Percentiles rank a stretch among this genome's conserved stretches.
Evolutionary conservation across 345 rosid species (phyloP).

Genomic region (Populus ilicifolia): DNA sequence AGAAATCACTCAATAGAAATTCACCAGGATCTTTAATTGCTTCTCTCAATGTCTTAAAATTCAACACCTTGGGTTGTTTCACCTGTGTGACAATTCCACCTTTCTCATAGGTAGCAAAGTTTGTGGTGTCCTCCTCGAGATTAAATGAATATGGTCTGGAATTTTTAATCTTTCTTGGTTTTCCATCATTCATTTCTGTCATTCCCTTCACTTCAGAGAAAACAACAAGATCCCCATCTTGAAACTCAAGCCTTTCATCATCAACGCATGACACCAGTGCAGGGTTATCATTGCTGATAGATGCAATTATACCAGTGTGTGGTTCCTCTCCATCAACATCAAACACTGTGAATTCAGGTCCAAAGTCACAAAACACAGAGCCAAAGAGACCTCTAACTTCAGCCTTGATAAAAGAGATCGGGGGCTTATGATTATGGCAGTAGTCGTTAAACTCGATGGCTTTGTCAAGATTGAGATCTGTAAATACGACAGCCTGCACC

Average conservation of each 20-base stretch:
- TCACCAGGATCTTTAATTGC: conserved; percentile 92
- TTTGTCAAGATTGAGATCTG: conserved; percentile 65
- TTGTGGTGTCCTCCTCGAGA: conserved; percentile 83
- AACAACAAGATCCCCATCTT: conserved; percentile 91
- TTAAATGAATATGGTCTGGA: conserved; percentile 82
- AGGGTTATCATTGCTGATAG: conserved; percentile 81
- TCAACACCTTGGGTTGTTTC: conserved; percentile 79
- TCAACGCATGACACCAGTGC: conserved; percentile 91
- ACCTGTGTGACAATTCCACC: conserved; percentile 98
- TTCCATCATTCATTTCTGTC: conserved; percentile 93
- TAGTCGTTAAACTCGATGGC: conserved; percentile 81
- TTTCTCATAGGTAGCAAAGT: conserved; percentile 57
- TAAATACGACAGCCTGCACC: conserved; percentile 85
- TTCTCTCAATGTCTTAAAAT: conserved; percentile 81
- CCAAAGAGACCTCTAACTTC: conserved; percentile 99
- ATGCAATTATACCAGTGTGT: conserved; percentile 90
- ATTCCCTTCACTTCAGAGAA: conserved; percentile 97
- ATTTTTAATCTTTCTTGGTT: conserved; percentile 81
- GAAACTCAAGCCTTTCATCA: conserved; percentile 93
- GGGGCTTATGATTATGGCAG: conserved; percentile 83
- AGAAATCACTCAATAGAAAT: conserved; percentile 87
- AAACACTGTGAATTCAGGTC: conserved; percentile 78
- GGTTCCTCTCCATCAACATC: conserved; percentile 98
- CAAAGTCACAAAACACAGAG: conserved; percentile 91
- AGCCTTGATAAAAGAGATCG: conserved; percentile 82